Evolutionary conservation across 2,329 filamentous ascomycete species (phyloP), one percentile per base, ranked within the genome.

Genomic region (Fusarium sp.): DNA sequence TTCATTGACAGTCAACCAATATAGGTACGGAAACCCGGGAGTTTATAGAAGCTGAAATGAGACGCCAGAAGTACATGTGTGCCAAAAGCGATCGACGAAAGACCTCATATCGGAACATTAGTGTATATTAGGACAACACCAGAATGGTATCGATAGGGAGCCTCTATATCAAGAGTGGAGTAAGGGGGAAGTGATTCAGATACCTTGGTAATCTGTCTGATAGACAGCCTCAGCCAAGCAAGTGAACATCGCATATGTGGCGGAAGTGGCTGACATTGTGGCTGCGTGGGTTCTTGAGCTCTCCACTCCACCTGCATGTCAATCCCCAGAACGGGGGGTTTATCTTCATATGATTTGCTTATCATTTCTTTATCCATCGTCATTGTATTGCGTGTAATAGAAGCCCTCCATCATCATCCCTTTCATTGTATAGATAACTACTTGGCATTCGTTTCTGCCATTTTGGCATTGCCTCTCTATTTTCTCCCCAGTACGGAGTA

Each of bases 221-320:
- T 24, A 10, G 47, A 33, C 47, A 33, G n/a, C 30, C 47, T 50
- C 47, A 50, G 47, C 33, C 47, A 50, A 24, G 28, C 14, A 44
- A 44, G 20, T 47, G n/a, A 33, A 51, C 5, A 28, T 22, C 30
- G 5, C 13, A 22, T 10, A 7, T 60, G 71, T 74, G 71, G 71
- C 67, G 61, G 8, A 14, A n/a, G 58, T 57, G 59, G 66, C 65
- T 58, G 30, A 20, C 22, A 16, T 20, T 26, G 48, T 72, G 69
- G 64, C 69, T 45, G 54, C 26, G 20, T 31, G 33, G 18, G 12
- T 18, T 33, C 39, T n/a, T n/a, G 39, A 41, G 41, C 33, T 71
- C 66, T 47, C 70, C 70, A 71, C 70, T 66, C 45, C 47, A 55
- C 54, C 70, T 73, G 61, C 70, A 73, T 58, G 60, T 42, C 47